A percentile compares a stretch with the other conserved stretches of the same genome.
phyloP scores from a whole-genome alignment of 768 basidiomycete species.

The Lactarius tabidus region DNA sequence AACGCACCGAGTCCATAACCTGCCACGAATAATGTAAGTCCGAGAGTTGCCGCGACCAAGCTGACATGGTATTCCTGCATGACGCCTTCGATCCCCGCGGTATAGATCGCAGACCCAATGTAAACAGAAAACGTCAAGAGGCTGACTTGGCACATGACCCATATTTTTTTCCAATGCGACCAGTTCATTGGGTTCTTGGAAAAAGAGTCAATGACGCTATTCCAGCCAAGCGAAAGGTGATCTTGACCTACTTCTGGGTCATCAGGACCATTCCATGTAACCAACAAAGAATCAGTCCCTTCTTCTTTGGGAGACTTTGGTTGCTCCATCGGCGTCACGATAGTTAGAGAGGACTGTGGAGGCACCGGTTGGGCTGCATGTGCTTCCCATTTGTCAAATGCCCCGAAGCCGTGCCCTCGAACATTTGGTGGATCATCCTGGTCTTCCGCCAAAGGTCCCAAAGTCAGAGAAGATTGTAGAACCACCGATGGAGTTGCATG shows the following conservation, averaged over 20 bases:
- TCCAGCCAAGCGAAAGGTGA: neutral
- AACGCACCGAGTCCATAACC: slow-evolving; percentile 27
- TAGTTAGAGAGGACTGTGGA: neutral
- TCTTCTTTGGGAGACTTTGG: neutral
- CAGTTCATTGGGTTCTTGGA: slow-evolving; percentile 29
- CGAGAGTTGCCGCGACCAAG: slow-evolving; percentile 31
- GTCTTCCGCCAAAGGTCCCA: neutral
- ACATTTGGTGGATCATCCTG: slow-evolving; percentile 6
- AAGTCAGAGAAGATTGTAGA: neutral
- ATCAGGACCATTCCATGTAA: slow-evolving; percentile 29
- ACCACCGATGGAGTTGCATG: neutral
- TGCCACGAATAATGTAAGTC: slow-evolving; percentile 31
- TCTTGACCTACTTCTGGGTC: slow-evolving; percentile 21
- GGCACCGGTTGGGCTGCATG: neutral
- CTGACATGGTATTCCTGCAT: slow-evolving; percentile 30
- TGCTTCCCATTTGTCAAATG: slow-evolving; percentile 2
- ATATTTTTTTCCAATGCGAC: slow-evolving; percentile 31
- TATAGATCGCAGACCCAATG: slow-evolving; percentile 36
- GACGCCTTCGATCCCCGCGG: slow-evolving; percentile 30
- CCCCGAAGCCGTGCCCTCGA: neutral
- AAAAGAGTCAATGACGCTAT: neutral
- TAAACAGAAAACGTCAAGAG: slow-evolving; percentile 36
- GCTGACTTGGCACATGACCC: slow-evolving; percentile 34
- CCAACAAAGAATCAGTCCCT: slow-evolving; percentile 25
- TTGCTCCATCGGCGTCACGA: neutral